These are phyloP conservation scores for Phlebiopsis gigantea DNA, from an alignment of 768 basidiomycete genomes.

Conservation along the genomic window DNA sequence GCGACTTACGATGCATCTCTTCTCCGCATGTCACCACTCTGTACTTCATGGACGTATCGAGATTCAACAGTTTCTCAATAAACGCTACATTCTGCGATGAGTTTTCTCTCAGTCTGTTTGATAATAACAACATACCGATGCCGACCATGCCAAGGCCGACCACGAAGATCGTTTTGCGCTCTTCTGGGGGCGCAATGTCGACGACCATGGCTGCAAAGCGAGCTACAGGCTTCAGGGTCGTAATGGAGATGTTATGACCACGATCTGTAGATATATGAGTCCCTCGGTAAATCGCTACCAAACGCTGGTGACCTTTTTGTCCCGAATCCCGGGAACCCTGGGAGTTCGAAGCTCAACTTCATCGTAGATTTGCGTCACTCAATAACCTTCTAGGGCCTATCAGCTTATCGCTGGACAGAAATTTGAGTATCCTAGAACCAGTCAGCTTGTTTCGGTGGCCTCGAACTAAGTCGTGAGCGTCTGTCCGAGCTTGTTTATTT, in stretches of 20 bases:
- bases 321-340: not conserved
- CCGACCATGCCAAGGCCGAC: constrained; percentile 62
- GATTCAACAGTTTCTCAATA: constrained; percentile 61
- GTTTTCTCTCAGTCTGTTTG: not conserved
- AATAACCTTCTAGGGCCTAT: not conserved
- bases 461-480: no score
- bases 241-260: not conserved
- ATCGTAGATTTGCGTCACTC: not conserved
- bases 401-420: not conserved
- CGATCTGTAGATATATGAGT: not conserved
- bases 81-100: constrained; percentile 35
- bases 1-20: constrained; percentile 28
- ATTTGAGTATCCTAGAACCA: no score
- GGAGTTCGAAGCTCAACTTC: not conserved
- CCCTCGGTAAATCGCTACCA: not conserved
- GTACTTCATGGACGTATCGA: constrained; percentile 46
- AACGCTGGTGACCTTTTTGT: not conserved
- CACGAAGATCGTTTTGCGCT: constrained; percentile 29
- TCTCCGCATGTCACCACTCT: constrained; percentile 59
- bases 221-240: not conserved
- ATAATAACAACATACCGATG: constrained; percentile 35
- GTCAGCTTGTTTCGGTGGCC: no score
- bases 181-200: constrained; percentile 11
- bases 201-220: not conserved
- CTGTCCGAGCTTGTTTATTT: no score